These are phyloP conservation scores for Colletotrichum musicola DNA, from an alignment of 2,329 filamentous ascomycete genomes.

Conservation along the genomic window DNA sequence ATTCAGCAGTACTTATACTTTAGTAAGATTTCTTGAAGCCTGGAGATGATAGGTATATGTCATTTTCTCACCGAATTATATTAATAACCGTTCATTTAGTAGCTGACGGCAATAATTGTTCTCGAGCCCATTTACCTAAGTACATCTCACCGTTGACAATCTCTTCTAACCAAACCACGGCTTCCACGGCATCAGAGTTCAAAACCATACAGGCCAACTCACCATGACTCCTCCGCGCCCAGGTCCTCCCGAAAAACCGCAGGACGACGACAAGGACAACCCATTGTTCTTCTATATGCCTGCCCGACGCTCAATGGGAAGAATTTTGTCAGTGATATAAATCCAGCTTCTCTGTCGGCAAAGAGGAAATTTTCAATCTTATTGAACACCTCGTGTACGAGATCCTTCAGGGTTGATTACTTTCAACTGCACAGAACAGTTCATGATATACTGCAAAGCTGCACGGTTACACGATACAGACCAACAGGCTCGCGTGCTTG, in stretches of 20 bases:
- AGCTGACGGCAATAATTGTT: background rate
- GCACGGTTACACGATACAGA: slow-evolving; percentile 48
- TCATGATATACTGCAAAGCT: slow-evolving; percentile 59
- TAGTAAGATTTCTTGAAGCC: too few relatives aligned
- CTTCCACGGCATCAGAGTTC: background rate
- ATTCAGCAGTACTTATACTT: too few relatives aligned
- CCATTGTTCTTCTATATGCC: slow-evolving; percentile 49
- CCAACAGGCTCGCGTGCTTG: slow-evolving; percentile 43
- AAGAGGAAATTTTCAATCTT: slow-evolving; percentile 44
- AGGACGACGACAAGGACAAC: background rate
- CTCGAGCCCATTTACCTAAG: background rate
- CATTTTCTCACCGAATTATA: too few relatives aligned
- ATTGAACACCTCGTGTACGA: slow-evolving; percentile 43
- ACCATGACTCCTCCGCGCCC: background rate
- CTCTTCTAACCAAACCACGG: background rate
- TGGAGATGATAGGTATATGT: too few relatives aligned
- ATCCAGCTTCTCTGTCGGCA: slow-evolving; percentile 45
- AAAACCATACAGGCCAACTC: background rate
- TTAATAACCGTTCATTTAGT: background rate
- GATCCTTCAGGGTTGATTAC: slow-evolving; percentile 40
- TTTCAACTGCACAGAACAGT: slow-evolving; percentile 54
- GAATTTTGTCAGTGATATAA: slow-evolving; percentile 53
- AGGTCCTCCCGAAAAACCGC: background rate
- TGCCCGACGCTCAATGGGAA: slow-evolving; percentile 46
- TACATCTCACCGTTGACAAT: background rate